Percentiles rank a stretch among this genome's conserved stretches.
Conservation (phyloP, 108 stramenopile species). For the Pseudonitzschia multistriata region DNA sequence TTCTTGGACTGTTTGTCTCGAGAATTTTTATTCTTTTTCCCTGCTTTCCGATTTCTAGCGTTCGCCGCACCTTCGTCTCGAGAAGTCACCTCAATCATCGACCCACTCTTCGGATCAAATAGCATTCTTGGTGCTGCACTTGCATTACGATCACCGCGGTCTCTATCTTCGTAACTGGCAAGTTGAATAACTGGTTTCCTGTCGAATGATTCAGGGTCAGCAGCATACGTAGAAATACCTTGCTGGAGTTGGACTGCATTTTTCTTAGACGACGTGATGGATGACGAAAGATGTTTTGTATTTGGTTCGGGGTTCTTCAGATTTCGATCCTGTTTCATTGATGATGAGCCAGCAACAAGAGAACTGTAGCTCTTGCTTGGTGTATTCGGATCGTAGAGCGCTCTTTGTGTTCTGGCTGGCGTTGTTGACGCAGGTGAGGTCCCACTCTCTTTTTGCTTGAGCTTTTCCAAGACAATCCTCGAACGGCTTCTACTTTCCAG, state of each 20-base stretch:
- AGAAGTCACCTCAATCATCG: constrained; percentile 69
- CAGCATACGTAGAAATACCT: neutral
- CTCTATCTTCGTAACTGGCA: constrained; percentile 65
- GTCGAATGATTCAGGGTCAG: constrained; percentile 27
- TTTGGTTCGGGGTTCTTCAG: neutral
- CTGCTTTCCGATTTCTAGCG: constrained; percentile 18
- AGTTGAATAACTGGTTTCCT: constrained; percentile 62
- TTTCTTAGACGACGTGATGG: neutral
- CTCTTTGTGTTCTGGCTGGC: constrained; percentile 15
- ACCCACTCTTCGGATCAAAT: constrained; percentile 86
- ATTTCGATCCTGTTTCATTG: constrained; percentile 14
- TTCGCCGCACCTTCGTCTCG: constrained; percentile 27
- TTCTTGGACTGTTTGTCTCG: constrained; percentile 32
- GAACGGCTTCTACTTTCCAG: constrained; percentile 1
- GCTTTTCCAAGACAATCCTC: constrained; percentile 5
- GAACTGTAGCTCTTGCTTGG: constrained; percentile 42
- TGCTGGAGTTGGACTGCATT: constrained; percentile 13
- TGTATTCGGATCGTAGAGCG: constrained; percentile 57
- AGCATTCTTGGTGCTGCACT: constrained; percentile 70
- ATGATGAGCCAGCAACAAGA: constrained; percentile 33
- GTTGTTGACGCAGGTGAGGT: neutral
- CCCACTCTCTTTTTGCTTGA: constrained; percentile 6
- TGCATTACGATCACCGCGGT: constrained; percentile 57
- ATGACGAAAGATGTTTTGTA: neutral
- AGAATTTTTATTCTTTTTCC: constrained; percentile 33